A percentile compares a stretch with the other conserved stretches of the same genome.
Evolutionary conservation across 2,329 filamentous ascomycete genomes (phyloP).

Genomic region (Tolypocladium endophyticum): DNA sequence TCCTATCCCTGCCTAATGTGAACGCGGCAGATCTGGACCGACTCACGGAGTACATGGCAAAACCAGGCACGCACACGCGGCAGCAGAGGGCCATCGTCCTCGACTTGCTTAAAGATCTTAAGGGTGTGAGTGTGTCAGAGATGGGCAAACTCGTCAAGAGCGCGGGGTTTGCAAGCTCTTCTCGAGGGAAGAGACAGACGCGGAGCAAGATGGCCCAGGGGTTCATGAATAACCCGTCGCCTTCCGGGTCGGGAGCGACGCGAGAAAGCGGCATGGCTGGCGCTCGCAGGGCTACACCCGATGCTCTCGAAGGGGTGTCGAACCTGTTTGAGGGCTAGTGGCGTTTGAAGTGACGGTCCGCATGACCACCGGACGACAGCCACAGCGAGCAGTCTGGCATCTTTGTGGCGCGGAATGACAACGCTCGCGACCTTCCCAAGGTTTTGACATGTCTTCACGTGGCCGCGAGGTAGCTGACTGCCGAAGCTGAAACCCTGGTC

Average conservation of each 20-base stretch:
- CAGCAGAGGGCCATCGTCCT: conserved; percentile 74
- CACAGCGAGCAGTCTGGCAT: background rate
- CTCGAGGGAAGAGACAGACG: conserved; percentile 14
- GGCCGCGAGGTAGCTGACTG: background rate
- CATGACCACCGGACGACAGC: background rate
- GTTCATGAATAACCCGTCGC: conserved; percentile 48
- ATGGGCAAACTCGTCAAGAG: conserved; percentile 70
- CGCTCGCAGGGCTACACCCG: conserved; percentile 30
- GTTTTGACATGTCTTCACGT: background rate
- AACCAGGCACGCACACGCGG: conserved; percentile 51
- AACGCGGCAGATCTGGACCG: conserved; percentile 55
- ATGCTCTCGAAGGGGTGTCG: conserved; percentile 44
- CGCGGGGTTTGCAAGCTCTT: conserved; percentile 21
- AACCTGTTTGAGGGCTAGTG: conserved; percentile 33
- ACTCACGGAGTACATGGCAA: conserved; percentile 50
- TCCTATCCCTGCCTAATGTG: conserved; percentile 74
- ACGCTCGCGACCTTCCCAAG: background rate
- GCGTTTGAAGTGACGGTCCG: background rate
- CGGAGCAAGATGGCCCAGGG: conserved; percentile 49
- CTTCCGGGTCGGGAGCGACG: conserved; percentile 16
- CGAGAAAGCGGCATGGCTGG: conserved; percentile 15
- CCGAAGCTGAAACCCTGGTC: background rate
- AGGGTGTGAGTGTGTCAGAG: conserved; percentile 87
- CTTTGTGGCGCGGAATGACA: background rate
- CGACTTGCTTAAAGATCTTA: conserved; percentile 73